Evolutionary conservation across 78 protist genomes (phyloP).

Genomic region (Creolimax fragrantissima): DNA sequence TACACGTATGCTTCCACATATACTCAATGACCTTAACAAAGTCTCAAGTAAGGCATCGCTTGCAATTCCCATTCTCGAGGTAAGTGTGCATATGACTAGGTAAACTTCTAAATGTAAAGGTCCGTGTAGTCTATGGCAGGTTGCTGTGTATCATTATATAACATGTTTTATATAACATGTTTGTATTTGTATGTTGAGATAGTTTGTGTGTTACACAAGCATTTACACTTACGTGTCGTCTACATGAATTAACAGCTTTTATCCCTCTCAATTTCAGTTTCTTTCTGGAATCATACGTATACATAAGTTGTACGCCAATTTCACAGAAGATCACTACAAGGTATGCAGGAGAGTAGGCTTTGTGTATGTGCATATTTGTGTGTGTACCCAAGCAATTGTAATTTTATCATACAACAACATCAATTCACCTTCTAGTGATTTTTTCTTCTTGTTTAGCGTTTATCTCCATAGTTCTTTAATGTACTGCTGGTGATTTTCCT

Average conservation of each 20-base stretch:
- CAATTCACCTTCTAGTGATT: neutral
- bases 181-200: neutral
- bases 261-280: neutral
- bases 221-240: neutral
- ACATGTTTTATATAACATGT: neutral
- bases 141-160: too few species aligned
- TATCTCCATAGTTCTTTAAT: neutral
- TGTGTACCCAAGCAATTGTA: neutral
- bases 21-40: conserved; percentile 5
- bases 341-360: too few species aligned
- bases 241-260: neutral
- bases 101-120: too few species aligned
- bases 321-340: conserved; percentile 2
- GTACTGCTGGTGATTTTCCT: too few species aligned
- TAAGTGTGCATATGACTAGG: neutral
- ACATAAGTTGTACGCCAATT: neutral
- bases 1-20: neutral
- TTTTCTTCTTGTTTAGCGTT: neutral
- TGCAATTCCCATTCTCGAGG: conserved; percentile 9
- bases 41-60: neutral
- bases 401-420: neutral
- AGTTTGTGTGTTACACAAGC: neutral
- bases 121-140: too few species aligned
- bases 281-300: neutral
- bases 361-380: neutral